Percentiles rank a stretch among this genome's conserved stretches.
These are phyloP conservation scores for Kwoniella newhampshirensis DNA, from an alignment of 768 basidiomycete genomes.

Conservation along the genomic window DNA sequence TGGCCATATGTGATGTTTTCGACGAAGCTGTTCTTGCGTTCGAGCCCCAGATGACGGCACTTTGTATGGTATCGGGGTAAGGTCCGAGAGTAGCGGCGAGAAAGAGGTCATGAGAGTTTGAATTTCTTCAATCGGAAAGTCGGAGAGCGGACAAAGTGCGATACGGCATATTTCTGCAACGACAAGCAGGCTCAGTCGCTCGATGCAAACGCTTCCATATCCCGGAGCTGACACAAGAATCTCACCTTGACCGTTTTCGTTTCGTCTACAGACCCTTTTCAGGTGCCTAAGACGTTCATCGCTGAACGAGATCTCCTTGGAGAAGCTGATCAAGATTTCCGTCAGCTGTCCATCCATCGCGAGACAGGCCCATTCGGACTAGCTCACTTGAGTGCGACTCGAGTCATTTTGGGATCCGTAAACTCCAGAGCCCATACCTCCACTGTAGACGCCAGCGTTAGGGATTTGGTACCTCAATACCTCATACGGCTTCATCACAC, in stretches of 20 bases:
- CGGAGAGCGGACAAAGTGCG: slow-evolving; percentile 29
- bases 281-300: slow-evolving; percentile 37
- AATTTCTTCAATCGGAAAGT: slow-evolving; percentile 14
- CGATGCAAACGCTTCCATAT: no score
- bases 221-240: neutral
- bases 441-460: slow-evolving; percentile 32
- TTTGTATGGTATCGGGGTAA: slow-evolving; percentile 17
- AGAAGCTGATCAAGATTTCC: slow-evolving; percentile 13
- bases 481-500: slow-evolving; percentile 12
- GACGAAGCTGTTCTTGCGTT: slow-evolving; percentile 63
- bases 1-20: slow-evolving; percentile 83
- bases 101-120: slow-evolving; percentile 19
- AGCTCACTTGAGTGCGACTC: slow-evolving; percentile 39
- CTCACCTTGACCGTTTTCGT: slow-evolving; percentile 21
- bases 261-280: slow-evolving; percentile 39
- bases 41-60: slow-evolving; percentile 71
- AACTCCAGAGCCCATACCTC: slow-evolving; percentile 45
- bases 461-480: no score
- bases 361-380: no score
- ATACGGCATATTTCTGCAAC: slow-evolving; percentile 28
- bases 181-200: neutral
- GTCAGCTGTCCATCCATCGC: neutral
- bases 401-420: slow-evolving; percentile 35
- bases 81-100: slow-evolving; percentile 19
- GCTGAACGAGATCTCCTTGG: slow-evolving; percentile 28